These are phyloP conservation scores for Cyclotella kingstonii DNA, from an alignment of 108 stramenopile species.

Conservation along the genomic window DNA sequence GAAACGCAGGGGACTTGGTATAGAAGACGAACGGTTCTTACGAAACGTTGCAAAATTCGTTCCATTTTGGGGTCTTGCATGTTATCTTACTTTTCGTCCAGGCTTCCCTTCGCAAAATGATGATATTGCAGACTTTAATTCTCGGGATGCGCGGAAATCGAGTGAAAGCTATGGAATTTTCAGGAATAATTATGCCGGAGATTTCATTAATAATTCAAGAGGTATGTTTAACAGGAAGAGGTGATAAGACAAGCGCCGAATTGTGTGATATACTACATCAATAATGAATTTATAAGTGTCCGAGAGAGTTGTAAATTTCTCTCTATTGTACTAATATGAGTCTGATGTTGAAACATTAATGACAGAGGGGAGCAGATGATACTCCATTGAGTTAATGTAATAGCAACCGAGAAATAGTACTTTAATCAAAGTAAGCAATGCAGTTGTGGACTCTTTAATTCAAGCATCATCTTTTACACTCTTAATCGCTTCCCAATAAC, in stretches of 20 bases:
- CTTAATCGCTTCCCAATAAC: conserved; percentile 44
- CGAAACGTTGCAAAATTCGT: conserved; percentile 63
- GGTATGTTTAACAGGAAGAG: not conserved
- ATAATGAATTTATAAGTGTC: too few relatives aligned
- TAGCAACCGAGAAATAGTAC: too few relatives aligned
- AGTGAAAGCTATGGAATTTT: not conserved
- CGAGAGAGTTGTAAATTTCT: too few relatives aligned
- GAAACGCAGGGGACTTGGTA: conserved; percentile 58
- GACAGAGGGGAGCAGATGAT: too few relatives aligned
- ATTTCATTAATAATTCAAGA: not conserved
- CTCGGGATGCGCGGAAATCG: conserved; percentile 1
- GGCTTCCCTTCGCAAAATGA: conserved; percentile 24
- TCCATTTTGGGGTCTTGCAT: conserved; percentile 81
- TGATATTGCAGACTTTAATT: conserved; percentile 7
- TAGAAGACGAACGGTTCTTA: conserved; percentile 42
- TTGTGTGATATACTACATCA: too few relatives aligned
- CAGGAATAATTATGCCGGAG: not conserved
- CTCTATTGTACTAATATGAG: too few relatives aligned
- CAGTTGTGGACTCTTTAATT: too few relatives aligned
- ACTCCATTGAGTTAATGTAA: too few relatives aligned
- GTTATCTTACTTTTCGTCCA: conserved; percentile 70
- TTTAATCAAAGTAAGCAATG: too few relatives aligned
- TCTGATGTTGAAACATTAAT: too few relatives aligned
- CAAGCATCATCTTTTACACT: conserved; percentile 23
- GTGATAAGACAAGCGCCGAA: too few relatives aligned